Evolutionary conservation across 2,329 filamentous ascomycete genomes (phyloP), one percentile per base, ranked within the genome.

Genomic region (Xylariales sp.): DNA sequence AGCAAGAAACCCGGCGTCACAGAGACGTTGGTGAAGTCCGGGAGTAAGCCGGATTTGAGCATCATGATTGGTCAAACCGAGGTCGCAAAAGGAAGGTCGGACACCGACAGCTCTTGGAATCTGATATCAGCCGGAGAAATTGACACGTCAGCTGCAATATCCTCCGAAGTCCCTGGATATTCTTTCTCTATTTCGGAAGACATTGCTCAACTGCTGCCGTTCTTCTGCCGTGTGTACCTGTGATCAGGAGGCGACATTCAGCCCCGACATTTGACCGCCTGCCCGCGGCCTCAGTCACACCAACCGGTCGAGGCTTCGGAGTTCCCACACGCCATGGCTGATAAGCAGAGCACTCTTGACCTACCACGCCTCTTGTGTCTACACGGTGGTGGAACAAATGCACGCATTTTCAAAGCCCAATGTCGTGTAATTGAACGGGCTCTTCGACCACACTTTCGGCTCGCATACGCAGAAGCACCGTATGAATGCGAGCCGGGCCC

Each of bases 341-440:
- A 36, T 12, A 35, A 34, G 8, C 15, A 35, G 22, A 18, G 42
- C 27, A 57, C 52, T 20, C 42, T 54, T 38, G 44, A 59, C 44
- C 66, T 73, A 20, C 84, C 84, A 3, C 81, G 85, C 45, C 79
- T 90, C 51, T 80, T 90, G 51, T 89, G 84, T 63, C 78, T 90
- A n/a, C 86, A 90, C 61, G 86, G 86, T 57, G 86, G 85, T 53
- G 86, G 86, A 46, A 80, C 82, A 49, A 88, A 84, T 54, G 80
- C 74, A n/a, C 57, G 70, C 29, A 78, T 88, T 58, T 89, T 89
- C 66, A 67, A 73, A 46, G 60, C 74, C 9, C 86, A 90, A 64
- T 78, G 80, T 51, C 84, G 86, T 47, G 66, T 66, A 48, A 51
- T 77, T 40, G 49, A 57, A 21, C 59, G 55, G 19, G 33, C 29